Evolutionary conservation across 176 grass and related monocot species (phyloP), one percentile per base, ranked within the genome.

Genomic region (Aegilops tauschii): DNA sequence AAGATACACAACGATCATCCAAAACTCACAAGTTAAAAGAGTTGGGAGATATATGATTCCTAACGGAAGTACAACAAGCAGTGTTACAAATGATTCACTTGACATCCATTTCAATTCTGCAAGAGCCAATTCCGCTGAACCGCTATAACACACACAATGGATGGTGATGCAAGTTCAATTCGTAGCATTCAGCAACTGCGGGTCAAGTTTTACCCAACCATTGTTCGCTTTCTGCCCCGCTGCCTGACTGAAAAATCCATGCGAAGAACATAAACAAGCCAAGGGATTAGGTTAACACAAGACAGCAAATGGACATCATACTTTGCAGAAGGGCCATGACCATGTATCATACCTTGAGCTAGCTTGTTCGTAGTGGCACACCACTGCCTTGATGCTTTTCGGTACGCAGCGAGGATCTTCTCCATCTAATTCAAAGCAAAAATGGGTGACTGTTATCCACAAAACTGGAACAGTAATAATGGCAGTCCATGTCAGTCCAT

Each of bases 351-450:
- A 94, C 96, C 96, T 93, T 98, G 96, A n/a, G 92, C 96, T 71
- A 98, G 84, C 76, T 98, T 98, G 85, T 98, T 98, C 52, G 78
- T 88, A 5, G 96, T 98, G 5, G 96, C 86, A 39, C 93, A 96
- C 96, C 93, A 98, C 67, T 98, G 96, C 82, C 94, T 96, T 12
- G 90, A 98, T 80, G 86, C 69, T 77, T 89, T 94, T 56, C 92
- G 90, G 86, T 98, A 98, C 6, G 96, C 90, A 6, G 92, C 23
- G 14, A 98, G 75, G 84, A 98, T 94, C 84, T 86, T 94, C 67
- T 86, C 93, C 91, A 98, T 98, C 96, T 96, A 61, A 56, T 79
- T 80, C 59, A 65, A 5, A 10, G 70, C 42, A 84, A 21, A 21
- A 82, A 86, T 78, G 32, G 37, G 21, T 3, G 6, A 0, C 58